Percentiles rank a stretch among this genome's conserved stretches.
phyloP scores from a whole-genome alignment of 2,329 filamentous ascomycete genomes.

The Sphaerulina populicola region DNA sequence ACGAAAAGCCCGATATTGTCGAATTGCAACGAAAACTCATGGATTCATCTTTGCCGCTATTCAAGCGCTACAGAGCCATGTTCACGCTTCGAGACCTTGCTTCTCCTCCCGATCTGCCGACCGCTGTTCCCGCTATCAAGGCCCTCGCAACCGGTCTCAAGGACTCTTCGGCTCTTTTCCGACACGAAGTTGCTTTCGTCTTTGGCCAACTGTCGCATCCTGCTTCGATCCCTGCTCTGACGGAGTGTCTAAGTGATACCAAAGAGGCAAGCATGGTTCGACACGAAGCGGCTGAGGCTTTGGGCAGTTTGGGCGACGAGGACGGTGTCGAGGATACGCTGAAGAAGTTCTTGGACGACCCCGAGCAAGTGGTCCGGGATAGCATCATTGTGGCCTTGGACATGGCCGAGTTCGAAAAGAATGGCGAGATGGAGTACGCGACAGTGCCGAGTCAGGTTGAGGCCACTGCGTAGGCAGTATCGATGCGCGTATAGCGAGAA shows the following conservation, averaged over 20 bases:
- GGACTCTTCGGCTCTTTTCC: conserved; percentile 84
- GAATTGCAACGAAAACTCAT: conserved; percentile 70
- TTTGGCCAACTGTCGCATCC: conserved; percentile 95
- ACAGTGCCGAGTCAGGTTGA: conserved; percentile 54
- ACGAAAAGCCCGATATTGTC: conserved; percentile 55
- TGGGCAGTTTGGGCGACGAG: conserved; percentile 88
- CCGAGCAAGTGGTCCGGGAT: conserved; percentile 87
- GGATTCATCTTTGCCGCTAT: conserved; percentile 70
- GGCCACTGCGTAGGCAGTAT: conserved; percentile 17
- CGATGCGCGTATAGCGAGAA: no score
- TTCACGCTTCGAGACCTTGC: conserved; percentile 92
- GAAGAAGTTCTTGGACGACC: conserved; percentile 75
- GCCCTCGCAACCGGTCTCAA: conserved; percentile 77
- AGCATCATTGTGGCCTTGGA: conserved; percentile 92
- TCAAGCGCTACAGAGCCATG: conserved; percentile 94
- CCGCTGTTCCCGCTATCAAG: conserved; percentile 75
- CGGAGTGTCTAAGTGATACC: conserved; percentile 65
- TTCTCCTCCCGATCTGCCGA: conserved; percentile 83
- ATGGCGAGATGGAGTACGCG: conserved; percentile 81
- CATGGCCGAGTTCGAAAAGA: conserved; percentile 95
- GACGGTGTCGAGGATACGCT: conserved; percentile 83
- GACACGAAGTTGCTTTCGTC: conserved; percentile 96
- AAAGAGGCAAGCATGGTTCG: conserved; percentile 92
- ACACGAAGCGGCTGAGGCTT: conserved; percentile 91
- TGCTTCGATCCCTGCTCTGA: conserved; percentile 87